Evolutionary conservation across 2,329 filamentous ascomycete species (phyloP).

Genomic region (Fusarium circinatum): DNA sequence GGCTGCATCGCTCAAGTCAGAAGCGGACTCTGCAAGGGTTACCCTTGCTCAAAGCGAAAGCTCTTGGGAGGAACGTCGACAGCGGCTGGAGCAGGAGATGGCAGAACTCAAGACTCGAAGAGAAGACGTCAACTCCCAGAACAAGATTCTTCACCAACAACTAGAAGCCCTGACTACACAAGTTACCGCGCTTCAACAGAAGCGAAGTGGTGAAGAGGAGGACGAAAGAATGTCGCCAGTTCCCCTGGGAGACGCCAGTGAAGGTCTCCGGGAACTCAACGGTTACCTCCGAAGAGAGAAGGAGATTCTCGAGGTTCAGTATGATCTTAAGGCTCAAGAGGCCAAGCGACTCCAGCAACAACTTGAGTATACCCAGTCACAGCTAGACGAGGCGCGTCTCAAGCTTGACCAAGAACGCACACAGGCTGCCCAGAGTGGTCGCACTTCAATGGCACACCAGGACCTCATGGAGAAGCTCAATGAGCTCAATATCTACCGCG

Average conservation of each 20-base stretch:
- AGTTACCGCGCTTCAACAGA: slow-evolving; percentile 82
- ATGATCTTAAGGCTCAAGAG: slow-evolving; percentile 89
- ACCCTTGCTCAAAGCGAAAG: slow-evolving; percentile 82
- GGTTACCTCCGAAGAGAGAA: slow-evolving; percentile 93
- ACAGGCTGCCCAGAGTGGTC: slow-evolving; percentile 76
- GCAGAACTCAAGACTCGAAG: slow-evolving; percentile 80
- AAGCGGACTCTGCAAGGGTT: slow-evolving; percentile 86
- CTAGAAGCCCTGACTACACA: slow-evolving; percentile 85
- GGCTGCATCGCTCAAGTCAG: slow-evolving; percentile 76
- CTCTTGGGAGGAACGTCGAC: slow-evolving; percentile 86
- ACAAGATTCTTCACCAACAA: slow-evolving; percentile 89
- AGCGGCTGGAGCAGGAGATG: slow-evolving; percentile 85
- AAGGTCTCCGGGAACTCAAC: slow-evolving; percentile 89
- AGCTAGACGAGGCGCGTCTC: slow-evolving; percentile 88
- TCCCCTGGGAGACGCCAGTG: slow-evolving; percentile 68
- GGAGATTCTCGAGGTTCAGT: slow-evolving; percentile 97
- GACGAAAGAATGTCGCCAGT: slow-evolving; percentile 65
- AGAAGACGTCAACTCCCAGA: slow-evolving; percentile 88
- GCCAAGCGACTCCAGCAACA: slow-evolving; percentile 89
- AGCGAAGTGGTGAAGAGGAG: slow-evolving; percentile 65
- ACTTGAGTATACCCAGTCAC: slow-evolving; percentile 83
- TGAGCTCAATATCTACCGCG: slow-evolving; percentile 93
- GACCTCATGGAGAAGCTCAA: slow-evolving; percentile 95
- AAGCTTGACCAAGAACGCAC: slow-evolving; percentile 92
- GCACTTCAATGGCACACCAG: slow-evolving; percentile 81